Base-by-base conservation (phyloP, 495 filamentous ascomycete genomes). In the Hypoxylon lenormandii region DNA sequence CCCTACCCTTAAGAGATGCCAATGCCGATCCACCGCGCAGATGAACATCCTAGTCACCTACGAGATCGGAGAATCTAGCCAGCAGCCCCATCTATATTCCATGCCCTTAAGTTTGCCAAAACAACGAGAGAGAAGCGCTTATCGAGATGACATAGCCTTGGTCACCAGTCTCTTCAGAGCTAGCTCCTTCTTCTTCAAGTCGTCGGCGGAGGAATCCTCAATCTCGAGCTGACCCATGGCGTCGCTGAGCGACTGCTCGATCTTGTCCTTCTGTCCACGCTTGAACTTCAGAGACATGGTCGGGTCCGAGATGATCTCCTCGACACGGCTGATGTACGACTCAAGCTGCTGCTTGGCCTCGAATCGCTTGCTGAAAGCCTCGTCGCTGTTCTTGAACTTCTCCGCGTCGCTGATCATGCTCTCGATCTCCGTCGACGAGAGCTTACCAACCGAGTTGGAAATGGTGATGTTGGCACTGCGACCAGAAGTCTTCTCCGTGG, bases 101-200 rank as follows among this genome's bases (percentile, higher is more conserved):
- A 66, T 71, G 76, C 72, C 64, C 71, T 62, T 42, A 33, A 70
- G 72, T 74, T 73, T 66, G 66, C 56, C 60, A 71, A 71, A 73
- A 65, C 64, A 56, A 67, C 50, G 13, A 49, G 60, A 61, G 23
- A n/a, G 72, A 69, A 38, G 58, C 51, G 72, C 83, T 87, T 91
- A 95, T 79, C 92, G 88, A 70, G 92, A 92, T 61, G 91, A 85
- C 91, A 95, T 95, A 72, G 93, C 94, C 87, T 97, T 98, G 76
- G 95, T 99, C 58, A 99, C 93, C 66, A 96, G 84, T 74, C 95
- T 85, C 93, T 99, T 99, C 51, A 99, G 87, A 58, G 93, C 95
- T 57, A 99, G 84, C 87, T 99, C 95, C 90, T 97, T 97, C 93
- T 98, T 98, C 91, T 96, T 98, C 64, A 99, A 85, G 79, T 99